Percentiles rank a stretch among this genome's conserved stretches.
These are phyloP conservation scores for Aspergillus hiratsukae DNA, from an alignment of 2,329 filamentous ascomycete species.

Conservation along the genomic window DNA sequence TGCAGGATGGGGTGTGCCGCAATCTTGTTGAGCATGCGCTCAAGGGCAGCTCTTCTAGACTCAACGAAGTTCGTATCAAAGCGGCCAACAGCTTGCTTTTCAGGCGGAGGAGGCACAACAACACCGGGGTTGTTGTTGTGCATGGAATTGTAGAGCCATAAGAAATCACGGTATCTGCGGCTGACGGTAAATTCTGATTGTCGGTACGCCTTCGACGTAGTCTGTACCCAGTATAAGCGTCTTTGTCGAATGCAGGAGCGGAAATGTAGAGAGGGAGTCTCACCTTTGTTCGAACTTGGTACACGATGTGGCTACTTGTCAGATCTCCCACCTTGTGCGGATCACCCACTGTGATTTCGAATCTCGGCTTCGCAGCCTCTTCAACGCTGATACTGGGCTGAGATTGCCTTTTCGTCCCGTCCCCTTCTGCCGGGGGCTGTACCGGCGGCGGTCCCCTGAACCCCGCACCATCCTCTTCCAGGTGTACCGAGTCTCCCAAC, in stretches of 20 bases:
- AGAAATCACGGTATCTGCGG: slow-evolving; percentile 88
- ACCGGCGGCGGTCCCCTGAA: slow-evolving; percentile 60
- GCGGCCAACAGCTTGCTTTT: slow-evolving; percentile 94
- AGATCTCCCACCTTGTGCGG: slow-evolving; percentile 97
- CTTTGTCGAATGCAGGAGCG: neutral
- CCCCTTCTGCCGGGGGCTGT: slow-evolving; percentile 44
- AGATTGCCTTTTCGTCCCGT: slow-evolving; percentile 47
- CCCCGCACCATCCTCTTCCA: slow-evolving; percentile 66
- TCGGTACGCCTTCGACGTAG: slow-evolving; percentile 91
- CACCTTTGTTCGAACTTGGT: slow-evolving; percentile 91
- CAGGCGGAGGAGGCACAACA: slow-evolving; percentile 90
- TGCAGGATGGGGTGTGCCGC: slow-evolving; percentile 85
- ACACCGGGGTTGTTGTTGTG: slow-evolving; percentile 93
- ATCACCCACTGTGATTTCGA: slow-evolving; percentile 88
- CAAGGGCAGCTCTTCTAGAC: slow-evolving; percentile 79
- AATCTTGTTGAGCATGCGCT: slow-evolving; percentile 97
- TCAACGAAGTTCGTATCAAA: slow-evolving; percentile 98
- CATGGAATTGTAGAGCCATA: slow-evolving; percentile 94
- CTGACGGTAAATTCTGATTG: slow-evolving; percentile 90
- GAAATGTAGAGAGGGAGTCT: slow-evolving; percentile 9
- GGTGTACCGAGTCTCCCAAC: slow-evolving; percentile 62
- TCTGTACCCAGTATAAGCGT: slow-evolving; percentile 49
- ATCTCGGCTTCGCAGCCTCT: slow-evolving; percentile 86
- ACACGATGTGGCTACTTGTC: slow-evolving; percentile 96
- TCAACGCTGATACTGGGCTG: slow-evolving; percentile 85